A percentile compares a stretch with the other conserved stretches of the same genome.
phyloP scores from a whole-genome alignment of 768 basidiomycete genomes.

The Xerocomus brunneocitrinus region DNA sequence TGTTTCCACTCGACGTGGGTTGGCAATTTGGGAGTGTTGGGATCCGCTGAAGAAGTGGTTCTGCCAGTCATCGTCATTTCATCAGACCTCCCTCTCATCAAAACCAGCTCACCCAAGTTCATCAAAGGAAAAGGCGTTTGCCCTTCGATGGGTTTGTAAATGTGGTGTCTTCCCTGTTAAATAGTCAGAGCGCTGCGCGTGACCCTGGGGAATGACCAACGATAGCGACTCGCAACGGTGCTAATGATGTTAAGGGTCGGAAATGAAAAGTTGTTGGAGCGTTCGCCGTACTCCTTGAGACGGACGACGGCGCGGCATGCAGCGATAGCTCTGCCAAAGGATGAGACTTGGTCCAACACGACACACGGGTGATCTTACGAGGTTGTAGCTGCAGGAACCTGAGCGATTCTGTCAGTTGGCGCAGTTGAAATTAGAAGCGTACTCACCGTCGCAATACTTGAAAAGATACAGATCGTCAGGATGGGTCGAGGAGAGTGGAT shows the following conservation, averaged over 20 bases:
- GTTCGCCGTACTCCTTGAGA: conserved; percentile 49
- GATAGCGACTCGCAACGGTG: conserved; percentile 17
- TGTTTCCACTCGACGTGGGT: conserved; percentile 13
- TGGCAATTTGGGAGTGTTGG: conserved; percentile 12
- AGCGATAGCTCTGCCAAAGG: conserved; percentile 31
- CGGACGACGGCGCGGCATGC: conserved; percentile 66
- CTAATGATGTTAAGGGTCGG: conserved; percentile 22
- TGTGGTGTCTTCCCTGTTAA: conserved; percentile 13
- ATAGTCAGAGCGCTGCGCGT: conserved; percentile 1
- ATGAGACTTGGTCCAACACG: conserved; percentile 1
- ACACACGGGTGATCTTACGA: conserved; percentile 40
- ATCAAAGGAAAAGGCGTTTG: conserved; percentile 16
- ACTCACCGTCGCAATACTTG: conserved; percentile 24
- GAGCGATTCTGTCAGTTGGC: not conserved
- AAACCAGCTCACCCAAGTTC: conserved; percentile 13
- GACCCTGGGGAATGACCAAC: conserved; percentile 1
- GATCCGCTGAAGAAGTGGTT: conserved; percentile 6
- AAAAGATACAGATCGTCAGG: not conserved
- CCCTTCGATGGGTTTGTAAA: conserved; percentile 5
- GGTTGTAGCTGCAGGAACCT: conserved; percentile 63
- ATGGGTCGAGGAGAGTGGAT: not conserved
- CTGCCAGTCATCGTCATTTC: conserved; percentile 2
- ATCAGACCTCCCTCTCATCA: not conserved
- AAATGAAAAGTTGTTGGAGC: conserved; percentile 8
- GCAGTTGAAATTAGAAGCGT: not conserved